Conservation (phyloP, 176 grass and related monocot genomes). For the Poa pratensis region DNA sequence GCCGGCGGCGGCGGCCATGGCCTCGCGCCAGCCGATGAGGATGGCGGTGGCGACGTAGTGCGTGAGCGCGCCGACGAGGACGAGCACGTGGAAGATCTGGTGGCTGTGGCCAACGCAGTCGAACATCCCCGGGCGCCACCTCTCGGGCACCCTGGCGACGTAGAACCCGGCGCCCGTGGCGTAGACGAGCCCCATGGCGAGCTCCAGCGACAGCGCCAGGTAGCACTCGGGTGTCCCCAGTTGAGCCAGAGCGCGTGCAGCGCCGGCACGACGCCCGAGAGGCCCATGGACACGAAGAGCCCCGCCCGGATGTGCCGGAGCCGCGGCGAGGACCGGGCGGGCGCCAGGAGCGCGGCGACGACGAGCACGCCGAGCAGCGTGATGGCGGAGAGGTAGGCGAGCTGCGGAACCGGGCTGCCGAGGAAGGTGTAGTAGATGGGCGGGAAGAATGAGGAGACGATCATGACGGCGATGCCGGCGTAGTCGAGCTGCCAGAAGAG, state of each 20-base stretch:
- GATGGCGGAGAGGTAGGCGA: slow-evolving; percentile 74
- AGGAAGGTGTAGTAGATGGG: slow-evolving; percentile 92
- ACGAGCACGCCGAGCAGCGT: slow-evolving; percentile 66
- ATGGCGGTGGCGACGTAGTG: slow-evolving; percentile 77
- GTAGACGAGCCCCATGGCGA: slow-evolving; percentile 74
- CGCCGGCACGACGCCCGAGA: slow-evolving; percentile 72
- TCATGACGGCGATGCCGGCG: slow-evolving; percentile 93
- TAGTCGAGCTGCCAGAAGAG: slow-evolving; percentile 93
- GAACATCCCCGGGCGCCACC: slow-evolving; percentile 74
- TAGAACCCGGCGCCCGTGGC: slow-evolving; percentile 65
- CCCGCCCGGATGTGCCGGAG: slow-evolving; percentile 68
- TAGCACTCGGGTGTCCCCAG: slow-evolving; percentile 61
- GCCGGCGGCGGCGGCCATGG: slow-evolving; percentile 29
- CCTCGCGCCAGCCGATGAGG: slow-evolving; percentile 76
- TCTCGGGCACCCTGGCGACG: slow-evolving; percentile 80
- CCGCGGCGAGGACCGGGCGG: slow-evolving; percentile 60
- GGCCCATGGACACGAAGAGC: slow-evolving; percentile 73
- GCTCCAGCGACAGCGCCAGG: slow-evolving; percentile 73
- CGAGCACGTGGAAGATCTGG: slow-evolving; percentile 94
- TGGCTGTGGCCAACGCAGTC: slow-evolving; percentile 86
- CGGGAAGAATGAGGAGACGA: slow-evolving; percentile 89
- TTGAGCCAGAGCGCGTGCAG: slow-evolving; percentile 69
- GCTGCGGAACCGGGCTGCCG: slow-evolving; percentile 43
- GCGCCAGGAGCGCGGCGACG: slow-evolving; percentile 66
- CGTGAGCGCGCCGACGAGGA: slow-evolving; percentile 74